Percentiles rank a stretch among this genome's conserved stretches.
These are phyloP conservation scores for Phaseolus coccineus DNA, from an alignment of 331 rosid species.

Conservation along the genomic window DNA sequence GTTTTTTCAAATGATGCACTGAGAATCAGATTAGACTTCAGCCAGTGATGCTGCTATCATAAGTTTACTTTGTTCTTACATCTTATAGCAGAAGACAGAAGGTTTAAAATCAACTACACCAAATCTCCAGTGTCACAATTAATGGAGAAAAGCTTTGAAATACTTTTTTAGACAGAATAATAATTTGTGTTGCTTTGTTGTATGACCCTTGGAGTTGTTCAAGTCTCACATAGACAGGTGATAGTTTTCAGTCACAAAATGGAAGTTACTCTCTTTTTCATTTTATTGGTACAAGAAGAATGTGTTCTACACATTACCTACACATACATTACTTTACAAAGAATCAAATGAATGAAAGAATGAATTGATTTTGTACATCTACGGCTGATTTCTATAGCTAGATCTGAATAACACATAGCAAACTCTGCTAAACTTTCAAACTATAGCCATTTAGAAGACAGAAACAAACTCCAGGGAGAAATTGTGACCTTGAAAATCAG, in stretches of 20 bases:
- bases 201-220: background rate
- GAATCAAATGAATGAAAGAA: constrained; percentile 66
- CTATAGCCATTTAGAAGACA: constrained; percentile 33
- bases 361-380: constrained; percentile 57
- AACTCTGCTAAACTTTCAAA: constrained; percentile 2
- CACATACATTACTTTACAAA: constrained; percentile 37
- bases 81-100: background rate
- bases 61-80: background rate
- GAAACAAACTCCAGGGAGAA: constrained; percentile 9
- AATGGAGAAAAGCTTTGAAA: background rate
- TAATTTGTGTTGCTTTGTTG: background rate
- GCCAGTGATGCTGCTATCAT: background rate
- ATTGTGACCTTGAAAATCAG: background rate
- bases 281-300: constrained; percentile 13
- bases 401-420: constrained; percentile 49
- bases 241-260: constrained; percentile 9
- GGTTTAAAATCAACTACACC: background rate
- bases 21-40: background rate
- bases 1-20: background rate
- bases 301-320: constrained; percentile 29
- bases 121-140: background rate
- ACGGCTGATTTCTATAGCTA: constrained; percentile 41
- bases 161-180: background rate
- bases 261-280: background rate
- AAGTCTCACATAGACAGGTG: background rate